These are phyloP conservation scores for Starmerella cellae DNA, from an alignment of 805 yeast species.

Conservation along the genomic window DNA sequence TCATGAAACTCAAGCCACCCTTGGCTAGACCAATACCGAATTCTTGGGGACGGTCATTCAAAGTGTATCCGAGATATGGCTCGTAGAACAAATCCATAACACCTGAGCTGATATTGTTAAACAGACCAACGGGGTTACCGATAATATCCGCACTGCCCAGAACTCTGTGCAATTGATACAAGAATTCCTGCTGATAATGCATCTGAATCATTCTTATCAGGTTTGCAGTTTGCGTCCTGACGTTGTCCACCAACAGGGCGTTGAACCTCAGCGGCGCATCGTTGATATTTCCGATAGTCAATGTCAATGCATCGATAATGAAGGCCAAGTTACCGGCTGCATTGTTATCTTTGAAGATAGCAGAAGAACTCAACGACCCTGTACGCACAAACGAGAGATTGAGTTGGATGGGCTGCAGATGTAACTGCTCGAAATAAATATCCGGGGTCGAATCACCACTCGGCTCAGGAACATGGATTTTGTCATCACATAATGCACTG, in stretches of 20 bases:
- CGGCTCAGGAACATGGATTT: slow-evolving; percentile 52
- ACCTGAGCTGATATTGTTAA: slow-evolving; percentile 86
- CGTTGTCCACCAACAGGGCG: slow-evolving; percentile 76
- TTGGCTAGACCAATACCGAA: slow-evolving; percentile 89
- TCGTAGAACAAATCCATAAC: slow-evolving; percentile 93
- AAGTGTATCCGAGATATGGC: slow-evolving; percentile 88
- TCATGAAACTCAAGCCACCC: slow-evolving; percentile 87
- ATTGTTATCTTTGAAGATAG: slow-evolving; percentile 37
- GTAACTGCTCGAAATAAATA: slow-evolving; percentile 81
- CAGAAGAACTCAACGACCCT: slow-evolving; percentile 43
- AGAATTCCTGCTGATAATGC: slow-evolving; percentile 83
- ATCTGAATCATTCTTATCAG: slow-evolving; percentile 57
- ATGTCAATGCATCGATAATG: slow-evolving; percentile 71
- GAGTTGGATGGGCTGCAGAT: slow-evolving; percentile 79
- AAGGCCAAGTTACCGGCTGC: slow-evolving; percentile 28
- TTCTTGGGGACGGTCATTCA: slow-evolving; percentile 93
- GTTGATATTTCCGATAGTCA: slow-evolving; percentile 94
- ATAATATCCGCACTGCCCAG: slow-evolving; percentile 92
- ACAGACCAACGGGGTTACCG: slow-evolving; percentile 95
- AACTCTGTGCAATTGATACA: slow-evolving; percentile 82
- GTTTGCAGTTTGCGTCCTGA: slow-evolving; percentile 70
- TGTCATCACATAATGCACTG: slow-evolving; percentile 39
- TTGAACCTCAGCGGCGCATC: slow-evolving; percentile 90
- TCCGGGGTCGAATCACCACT: slow-evolving; percentile 37
- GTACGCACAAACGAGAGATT: slow-evolving; percentile 79